These are phyloP conservation scores for Harringtonia lauricola DNA, from an alignment of 2,329 filamentous ascomycete genomes.

Conservation along the genomic window DNA sequence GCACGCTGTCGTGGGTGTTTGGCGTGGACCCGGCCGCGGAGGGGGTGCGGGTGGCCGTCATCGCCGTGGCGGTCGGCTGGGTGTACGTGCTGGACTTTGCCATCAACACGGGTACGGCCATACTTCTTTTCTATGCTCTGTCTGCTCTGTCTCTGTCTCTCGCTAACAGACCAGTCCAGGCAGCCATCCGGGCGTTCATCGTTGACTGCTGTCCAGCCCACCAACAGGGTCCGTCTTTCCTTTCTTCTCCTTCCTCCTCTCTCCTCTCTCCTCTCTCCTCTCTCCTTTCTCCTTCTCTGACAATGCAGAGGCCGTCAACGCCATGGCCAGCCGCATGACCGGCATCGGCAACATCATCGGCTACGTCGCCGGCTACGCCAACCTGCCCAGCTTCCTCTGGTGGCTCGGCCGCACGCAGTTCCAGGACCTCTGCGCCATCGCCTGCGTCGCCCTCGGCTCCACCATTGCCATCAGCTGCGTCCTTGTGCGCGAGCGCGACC, in stretches of 20 bases:
- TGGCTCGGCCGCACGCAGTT: slow-evolving; percentile 86
- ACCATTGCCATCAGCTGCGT: slow-evolving; percentile 63
- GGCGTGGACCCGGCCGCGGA: slow-evolving; percentile 56
- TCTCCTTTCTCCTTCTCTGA: too few species aligned
- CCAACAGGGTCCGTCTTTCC: slow-evolving; percentile 50
- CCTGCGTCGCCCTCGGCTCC: slow-evolving; percentile 57
- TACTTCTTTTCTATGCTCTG: neutral
- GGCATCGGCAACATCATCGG: slow-evolving; percentile 86
- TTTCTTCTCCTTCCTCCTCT: slow-evolving; percentile 6
- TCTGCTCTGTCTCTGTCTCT: neutral
- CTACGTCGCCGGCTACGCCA: slow-evolving; percentile 75
- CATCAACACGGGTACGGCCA: slow-evolving; percentile 69
- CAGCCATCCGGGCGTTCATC: slow-evolving; percentile 82
- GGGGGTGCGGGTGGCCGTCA: slow-evolving; percentile 53
- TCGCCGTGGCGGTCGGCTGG: slow-evolving; percentile 71
- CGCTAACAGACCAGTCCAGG: slow-evolving; percentile 53
- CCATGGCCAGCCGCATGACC: slow-evolving; percentile 81
- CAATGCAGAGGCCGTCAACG: slow-evolving; percentile 64
- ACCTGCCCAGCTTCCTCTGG: slow-evolving; percentile 63
- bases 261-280: too few species aligned
- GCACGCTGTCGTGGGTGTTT: slow-evolving; percentile 51
- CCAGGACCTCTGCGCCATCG: slow-evolving; percentile 81
- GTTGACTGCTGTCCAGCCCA: slow-evolving; percentile 87
- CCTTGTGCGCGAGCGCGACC: slow-evolving; percentile 68
- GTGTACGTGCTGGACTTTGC: slow-evolving; percentile 89